Conservation (phyloP, 225 moss, liverwort and hornwort species). For the Anthoceros angustus region DNA sequence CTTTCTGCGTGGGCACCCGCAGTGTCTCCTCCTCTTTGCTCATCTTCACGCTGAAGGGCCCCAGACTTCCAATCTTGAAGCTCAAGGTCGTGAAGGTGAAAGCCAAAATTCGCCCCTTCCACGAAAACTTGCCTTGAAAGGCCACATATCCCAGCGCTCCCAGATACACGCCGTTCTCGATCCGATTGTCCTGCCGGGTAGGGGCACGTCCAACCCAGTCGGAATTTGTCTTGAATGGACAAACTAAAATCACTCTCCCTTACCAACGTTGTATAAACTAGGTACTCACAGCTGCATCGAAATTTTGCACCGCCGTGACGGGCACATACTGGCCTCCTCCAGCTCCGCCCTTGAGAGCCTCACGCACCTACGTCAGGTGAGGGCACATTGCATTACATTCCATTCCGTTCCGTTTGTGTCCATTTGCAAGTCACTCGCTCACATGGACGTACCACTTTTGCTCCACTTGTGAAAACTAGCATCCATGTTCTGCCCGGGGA, state of each 20-base stretch:
- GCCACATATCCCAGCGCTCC: conserved; percentile 50
- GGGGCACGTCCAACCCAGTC: not conserved
- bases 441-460: conserved; percentile 27
- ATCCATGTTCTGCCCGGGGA: conserved; percentile 79
- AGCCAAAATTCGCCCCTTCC: conserved; percentile 49
- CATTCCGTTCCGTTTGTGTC: not conserved
- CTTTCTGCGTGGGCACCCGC: conserved; percentile 26
- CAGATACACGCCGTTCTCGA: conserved; percentile 71
- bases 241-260: not conserved
- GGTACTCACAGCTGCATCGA: conserved; percentile 46
- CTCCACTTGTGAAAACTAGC: conserved; percentile 39
- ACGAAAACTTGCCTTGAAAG: conserved; percentile 33
- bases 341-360: conserved; percentile 32
- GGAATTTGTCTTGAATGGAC: not conserved
- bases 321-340: conserved; percentile 63
- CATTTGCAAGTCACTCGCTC: conserved; percentile 28
- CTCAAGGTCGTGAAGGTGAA: conserved; percentile 49
- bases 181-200: conserved; percentile 28
- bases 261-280: not conserved
- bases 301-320: conserved; percentile 58
- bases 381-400: not conserved
- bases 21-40: conserved; percentile 33
- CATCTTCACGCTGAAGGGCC: conserved; percentile 43
- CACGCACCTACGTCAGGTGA: conserved; percentile 4
- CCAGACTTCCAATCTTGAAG: conserved; percentile 53